phyloP scores from a whole-genome alignment of 306 rosid genomes.

The Lathyrus tuberosus region DNA sequence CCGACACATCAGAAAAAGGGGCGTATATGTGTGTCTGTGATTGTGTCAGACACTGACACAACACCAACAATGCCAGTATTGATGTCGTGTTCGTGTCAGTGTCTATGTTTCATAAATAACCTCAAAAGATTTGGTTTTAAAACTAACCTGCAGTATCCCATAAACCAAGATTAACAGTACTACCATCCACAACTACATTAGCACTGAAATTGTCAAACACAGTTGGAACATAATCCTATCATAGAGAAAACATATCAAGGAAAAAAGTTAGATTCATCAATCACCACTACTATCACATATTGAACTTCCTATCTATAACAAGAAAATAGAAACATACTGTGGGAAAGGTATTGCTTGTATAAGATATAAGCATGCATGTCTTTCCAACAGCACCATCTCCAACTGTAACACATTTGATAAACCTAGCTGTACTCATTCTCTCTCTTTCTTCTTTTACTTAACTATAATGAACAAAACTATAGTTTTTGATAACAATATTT shows the following conservation, averaged over 20 bases:
- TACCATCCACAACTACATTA: constrained; percentile 64
- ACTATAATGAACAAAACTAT: constrained; percentile 26
- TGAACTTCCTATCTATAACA: neutral
- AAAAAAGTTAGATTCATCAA: constrained; percentile 30
- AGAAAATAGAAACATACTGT: constrained; percentile 55
- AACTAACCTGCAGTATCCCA: constrained; percentile 80
- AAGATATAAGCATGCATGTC: constrained; percentile 96
- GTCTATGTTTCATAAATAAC: no score
- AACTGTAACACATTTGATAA: constrained; percentile 93
- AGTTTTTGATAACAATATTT: constrained; percentile 29
- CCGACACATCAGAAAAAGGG: no score
- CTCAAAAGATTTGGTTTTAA: neutral
- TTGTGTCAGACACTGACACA: no score
- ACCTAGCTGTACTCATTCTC: constrained; percentile 79
- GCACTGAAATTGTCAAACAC: constrained; percentile 77
- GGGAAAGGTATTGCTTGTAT: constrained; percentile 91
- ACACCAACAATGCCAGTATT: no score
- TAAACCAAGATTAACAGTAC: constrained; percentile 70
- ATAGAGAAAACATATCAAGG: constrained; percentile 12
- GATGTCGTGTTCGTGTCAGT: no score
- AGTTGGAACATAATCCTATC: constrained; percentile 85
- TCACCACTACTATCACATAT: neutral
- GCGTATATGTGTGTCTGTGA: no score
- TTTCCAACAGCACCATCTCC: constrained; percentile 98
- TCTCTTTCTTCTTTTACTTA: constrained; percentile 36